These are phyloP conservation scores for Trypanosoma congolense DNA, from an alignment of 208 protist species.

Conservation along the genomic window DNA sequence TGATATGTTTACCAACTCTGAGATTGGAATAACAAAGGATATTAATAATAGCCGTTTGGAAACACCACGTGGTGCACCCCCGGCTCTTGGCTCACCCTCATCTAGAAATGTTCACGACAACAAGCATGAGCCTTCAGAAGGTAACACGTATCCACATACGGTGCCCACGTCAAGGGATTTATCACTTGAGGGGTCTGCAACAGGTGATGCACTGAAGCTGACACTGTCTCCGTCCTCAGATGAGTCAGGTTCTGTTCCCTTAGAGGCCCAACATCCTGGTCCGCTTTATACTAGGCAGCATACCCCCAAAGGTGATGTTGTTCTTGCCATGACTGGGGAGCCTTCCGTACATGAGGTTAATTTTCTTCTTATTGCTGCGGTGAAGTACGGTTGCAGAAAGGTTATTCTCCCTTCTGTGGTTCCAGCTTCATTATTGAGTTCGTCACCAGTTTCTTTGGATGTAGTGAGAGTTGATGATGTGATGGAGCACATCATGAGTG, in stretches of 20 bases:
- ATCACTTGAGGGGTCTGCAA: slow-evolving; percentile 8
- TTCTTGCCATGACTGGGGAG: slow-evolving; percentile 35
- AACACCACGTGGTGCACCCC: neutral
- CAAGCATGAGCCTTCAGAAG: slow-evolving; percentile 7
- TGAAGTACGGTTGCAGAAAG: slow-evolving; percentile 47
- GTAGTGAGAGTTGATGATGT: slow-evolving; percentile 53
- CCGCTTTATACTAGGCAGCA: slow-evolving; percentile 7
- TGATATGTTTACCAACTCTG: neutral
- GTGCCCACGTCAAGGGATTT: slow-evolving; percentile 19
- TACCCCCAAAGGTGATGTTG: slow-evolving; percentile 45
- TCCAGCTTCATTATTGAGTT: slow-evolving; percentile 20
- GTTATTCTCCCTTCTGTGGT: slow-evolving; percentile 53
- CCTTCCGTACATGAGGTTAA: slow-evolving; percentile 46
- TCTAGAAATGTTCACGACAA: neutral
- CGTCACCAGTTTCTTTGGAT: slow-evolving; percentile 33
- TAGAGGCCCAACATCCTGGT: neutral
- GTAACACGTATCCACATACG: slow-evolving; percentile 13
- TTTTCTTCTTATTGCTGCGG: slow-evolving; percentile 50
- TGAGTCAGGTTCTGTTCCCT: neutral
- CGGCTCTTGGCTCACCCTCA: too few relatives aligned
- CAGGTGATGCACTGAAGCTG: slow-evolving; percentile 7
- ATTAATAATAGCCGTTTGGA: neutral
- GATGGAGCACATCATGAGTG: slow-evolving; percentile 26
- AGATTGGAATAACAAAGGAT: neutral
- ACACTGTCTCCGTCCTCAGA: neutral